phyloP scores from a whole-genome alignment of 2,329 filamentous ascomycete genomes.

The Penicillium sumatraense region DNA sequence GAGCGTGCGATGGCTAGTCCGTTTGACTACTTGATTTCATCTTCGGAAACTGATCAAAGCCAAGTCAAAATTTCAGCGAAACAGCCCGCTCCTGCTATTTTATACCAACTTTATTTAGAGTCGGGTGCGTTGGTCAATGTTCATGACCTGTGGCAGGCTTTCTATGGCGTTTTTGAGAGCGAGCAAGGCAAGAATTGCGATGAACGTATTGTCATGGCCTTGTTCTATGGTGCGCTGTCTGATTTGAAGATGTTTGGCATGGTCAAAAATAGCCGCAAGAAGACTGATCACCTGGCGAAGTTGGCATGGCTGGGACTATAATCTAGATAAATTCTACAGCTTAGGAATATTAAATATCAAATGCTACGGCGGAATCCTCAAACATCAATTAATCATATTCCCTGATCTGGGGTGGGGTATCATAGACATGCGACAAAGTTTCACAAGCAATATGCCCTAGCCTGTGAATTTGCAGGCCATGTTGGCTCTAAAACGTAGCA shows the following conservation, averaged over 20 bases:
- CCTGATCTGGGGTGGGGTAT: slow-evolving; percentile 33
- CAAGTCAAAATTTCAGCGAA: slow-evolving; percentile 50
- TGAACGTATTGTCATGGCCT: slow-evolving; percentile 57
- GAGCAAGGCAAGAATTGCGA: slow-evolving; percentile 36
- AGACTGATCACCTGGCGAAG: slow-evolving; percentile 89
- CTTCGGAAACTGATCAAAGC: slow-evolving; percentile 34
- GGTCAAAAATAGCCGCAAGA: slow-evolving; percentile 87
- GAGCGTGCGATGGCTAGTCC: slow-evolving; percentile 64
- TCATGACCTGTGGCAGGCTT: slow-evolving; percentile 65
- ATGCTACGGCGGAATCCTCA: slow-evolving; percentile 2
- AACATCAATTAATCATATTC: slow-evolving; percentile 17
- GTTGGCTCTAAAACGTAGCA: not conserved
- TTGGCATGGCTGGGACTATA: slow-evolving; percentile 72
- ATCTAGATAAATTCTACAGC: slow-evolving; percentile 19
- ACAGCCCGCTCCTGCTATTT: slow-evolving; percentile 62
- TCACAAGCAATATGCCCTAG: not conserved
- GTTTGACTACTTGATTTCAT: slow-evolving; percentile 64
- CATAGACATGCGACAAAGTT: slow-evolving; percentile 28
- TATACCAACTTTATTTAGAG: slow-evolving; percentile 68
- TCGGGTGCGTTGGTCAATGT: slow-evolving; percentile 65
- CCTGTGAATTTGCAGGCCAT: not conserved
- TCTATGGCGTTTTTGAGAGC: slow-evolving; percentile 56
- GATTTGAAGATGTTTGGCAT: slow-evolving; percentile 86
- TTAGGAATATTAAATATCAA: not conserved
- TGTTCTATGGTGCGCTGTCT: slow-evolving; percentile 84